phyloP scores from a whole-genome alignment of 2,329 filamentous ascomycete species.

The Clonostachys byssicola region DNA sequence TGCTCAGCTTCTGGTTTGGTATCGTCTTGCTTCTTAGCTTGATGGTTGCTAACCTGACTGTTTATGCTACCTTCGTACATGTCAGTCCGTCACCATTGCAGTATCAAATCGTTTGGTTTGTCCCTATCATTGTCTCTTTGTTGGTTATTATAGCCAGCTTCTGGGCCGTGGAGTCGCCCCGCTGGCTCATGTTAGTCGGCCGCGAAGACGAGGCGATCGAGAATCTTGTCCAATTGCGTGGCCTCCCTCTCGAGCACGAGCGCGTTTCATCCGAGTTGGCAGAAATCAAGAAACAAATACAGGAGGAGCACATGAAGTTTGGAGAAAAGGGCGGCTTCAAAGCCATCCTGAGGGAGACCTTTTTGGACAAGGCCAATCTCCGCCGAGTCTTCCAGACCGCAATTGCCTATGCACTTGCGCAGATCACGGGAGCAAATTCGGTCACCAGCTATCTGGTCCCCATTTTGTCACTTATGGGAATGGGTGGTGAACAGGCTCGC shows the following conservation, averaged over 20 bases:
- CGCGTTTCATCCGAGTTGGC: conserved; percentile 11
- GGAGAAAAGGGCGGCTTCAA: conserved; percentile 1
- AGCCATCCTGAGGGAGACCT: conserved; percentile 22
- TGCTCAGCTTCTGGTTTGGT: conserved; percentile 28
- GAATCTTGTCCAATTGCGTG: conserved; percentile 12
- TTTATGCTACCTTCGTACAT: conserved; percentile 24
- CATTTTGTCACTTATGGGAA: conserved; percentile 30
- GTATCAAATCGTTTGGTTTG: conserved; percentile 18
- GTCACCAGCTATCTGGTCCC: conserved; percentile 38
- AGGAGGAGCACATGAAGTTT: conserved; percentile 2
- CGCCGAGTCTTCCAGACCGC: conserved; percentile 30
- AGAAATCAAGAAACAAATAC: conserved; percentile 15
- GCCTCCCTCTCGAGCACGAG: conserved; percentile 12
- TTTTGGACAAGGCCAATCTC: conserved; percentile 26
- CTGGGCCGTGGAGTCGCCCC: conserved; percentile 20
- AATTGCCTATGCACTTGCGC: conserved; percentile 29
- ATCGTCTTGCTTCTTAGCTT: conserved; percentile 26
- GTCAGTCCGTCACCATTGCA: conserved; percentile 14
- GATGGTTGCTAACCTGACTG: conserved; percentile 20
- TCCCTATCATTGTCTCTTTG: conserved; percentile 15
- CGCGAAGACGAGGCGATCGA: conserved; percentile 16
- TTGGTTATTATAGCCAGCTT: conserved; percentile 19
- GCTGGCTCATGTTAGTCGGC: conserved; percentile 26
- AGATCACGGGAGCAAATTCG: conserved; percentile 37
- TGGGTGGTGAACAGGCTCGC: conserved; percentile 15